Percentiles rank a stretch among this genome's conserved stretches.
phyloP scores from a whole-genome alignment of 2,329 filamentous ascomycete species.

The Chaetomium olivaceum region DNA sequence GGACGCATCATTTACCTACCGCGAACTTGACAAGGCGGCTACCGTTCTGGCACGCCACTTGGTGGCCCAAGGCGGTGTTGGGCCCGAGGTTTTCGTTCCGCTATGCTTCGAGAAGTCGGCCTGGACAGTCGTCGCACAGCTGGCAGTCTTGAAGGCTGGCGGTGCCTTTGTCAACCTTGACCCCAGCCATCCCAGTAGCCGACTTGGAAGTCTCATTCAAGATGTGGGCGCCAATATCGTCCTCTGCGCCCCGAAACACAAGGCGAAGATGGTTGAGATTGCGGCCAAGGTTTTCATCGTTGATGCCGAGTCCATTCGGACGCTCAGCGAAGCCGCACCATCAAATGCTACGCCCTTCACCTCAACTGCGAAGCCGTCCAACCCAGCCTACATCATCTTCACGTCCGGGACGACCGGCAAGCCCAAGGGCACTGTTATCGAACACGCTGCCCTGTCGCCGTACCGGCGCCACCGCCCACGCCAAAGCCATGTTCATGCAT shows the following conservation, averaged over 20 bases:
- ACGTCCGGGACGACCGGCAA: conserved; percentile 55
- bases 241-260: conserved; percentile 24
- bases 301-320: conserved; percentile 14
- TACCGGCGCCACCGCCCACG: conserved; percentile 30
- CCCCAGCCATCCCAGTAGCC: conserved; percentile 30
- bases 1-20: conserved; percentile 32
- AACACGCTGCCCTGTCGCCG: conserved; percentile 34
- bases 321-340: background rate
- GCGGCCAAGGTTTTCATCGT: conserved; percentile 21
- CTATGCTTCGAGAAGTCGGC: conserved; percentile 36
- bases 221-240: conserved; percentile 26
- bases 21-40: conserved; percentile 27
- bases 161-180: conserved; percentile 37
- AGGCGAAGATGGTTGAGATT: conserved; percentile 22
- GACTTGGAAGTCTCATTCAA: conserved; percentile 27
- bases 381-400: conserved; percentile 47
- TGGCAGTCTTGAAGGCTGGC: conserved; percentile 37
- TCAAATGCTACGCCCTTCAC: background rate
- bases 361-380: conserved; percentile 21
- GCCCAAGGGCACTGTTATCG: conserved; percentile 52
- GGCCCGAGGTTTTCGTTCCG: conserved; percentile 30
- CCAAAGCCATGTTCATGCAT: conserved; percentile 29
- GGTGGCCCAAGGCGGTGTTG: conserved; percentile 23
- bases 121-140: conserved; percentile 32
- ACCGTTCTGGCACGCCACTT: conserved; percentile 28